Conservation (phyloP, 1,284 basidiomycete genomes). For the Cerioporus squamosus region DNA sequence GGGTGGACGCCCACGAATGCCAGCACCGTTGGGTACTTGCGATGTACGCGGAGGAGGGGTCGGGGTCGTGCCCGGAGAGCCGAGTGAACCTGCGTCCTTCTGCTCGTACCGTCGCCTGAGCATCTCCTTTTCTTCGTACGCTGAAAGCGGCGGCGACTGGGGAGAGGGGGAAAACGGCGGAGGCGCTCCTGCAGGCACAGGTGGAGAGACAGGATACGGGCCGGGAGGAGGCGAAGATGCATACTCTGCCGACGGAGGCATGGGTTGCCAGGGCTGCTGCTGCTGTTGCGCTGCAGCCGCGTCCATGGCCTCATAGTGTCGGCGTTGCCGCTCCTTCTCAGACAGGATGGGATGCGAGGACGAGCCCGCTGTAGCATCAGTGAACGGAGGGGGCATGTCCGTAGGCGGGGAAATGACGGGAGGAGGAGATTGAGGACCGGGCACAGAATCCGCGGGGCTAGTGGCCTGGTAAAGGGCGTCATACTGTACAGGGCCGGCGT, state of each 20-base stretch:
- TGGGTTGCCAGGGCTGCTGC: constrained; percentile 25
- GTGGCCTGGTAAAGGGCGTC: constrained; percentile 50
- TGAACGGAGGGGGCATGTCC: constrained; percentile 30
- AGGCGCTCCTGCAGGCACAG: constrained; percentile 9
- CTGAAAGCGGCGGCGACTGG: constrained; percentile 25
- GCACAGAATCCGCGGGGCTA: constrained; percentile 10
- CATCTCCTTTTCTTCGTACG: constrained; percentile 58
- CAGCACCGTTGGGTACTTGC: constrained; percentile 10
- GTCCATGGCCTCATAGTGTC: constrained; percentile 68
- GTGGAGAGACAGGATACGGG: constrained; percentile 11
- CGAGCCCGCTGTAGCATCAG: constrained; percentile 12
- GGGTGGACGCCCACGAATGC: constrained; percentile 25
- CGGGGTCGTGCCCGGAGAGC: constrained; percentile 16
- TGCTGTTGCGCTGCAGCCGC: constrained; percentile 40
- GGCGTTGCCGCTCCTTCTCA: constrained; percentile 55
- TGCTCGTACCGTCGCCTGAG: constrained; percentile 52
- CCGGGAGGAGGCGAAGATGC: constrained; percentile 16
- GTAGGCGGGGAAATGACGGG: constrained; percentile 21
- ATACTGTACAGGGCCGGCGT: constrained; percentile 49
- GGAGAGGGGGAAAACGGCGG: constrained; percentile 18
- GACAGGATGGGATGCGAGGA: constrained; percentile 32
- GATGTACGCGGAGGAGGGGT: constrained; percentile 32
- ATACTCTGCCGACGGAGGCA: constrained; percentile 9
- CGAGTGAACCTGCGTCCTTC: constrained; percentile 43
- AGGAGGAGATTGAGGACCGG: constrained; percentile 10